A percentile compares a stretch with the other conserved stretches of the same genome.
Conservation (phyloP, 2,329 filamentous ascomycete genomes). For the Talaromyces sp. region DNA sequence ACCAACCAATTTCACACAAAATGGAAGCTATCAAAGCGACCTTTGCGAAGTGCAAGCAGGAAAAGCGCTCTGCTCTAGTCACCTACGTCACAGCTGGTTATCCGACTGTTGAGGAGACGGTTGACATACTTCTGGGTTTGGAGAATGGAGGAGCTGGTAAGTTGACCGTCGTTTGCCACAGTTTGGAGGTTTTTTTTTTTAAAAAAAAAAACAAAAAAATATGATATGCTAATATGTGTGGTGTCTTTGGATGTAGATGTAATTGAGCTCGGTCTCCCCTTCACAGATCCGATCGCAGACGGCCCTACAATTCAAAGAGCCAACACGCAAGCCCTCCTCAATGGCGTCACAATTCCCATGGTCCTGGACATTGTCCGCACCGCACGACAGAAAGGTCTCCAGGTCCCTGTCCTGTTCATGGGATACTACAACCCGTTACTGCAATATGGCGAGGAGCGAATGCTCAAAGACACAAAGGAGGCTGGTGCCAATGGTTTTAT, state of each 20-base stretch:
- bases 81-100: slow-evolving; percentile 96
- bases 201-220: too few species aligned
- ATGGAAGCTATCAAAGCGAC: slow-evolving; percentile 55
- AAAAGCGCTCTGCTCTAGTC: slow-evolving; percentile 73
- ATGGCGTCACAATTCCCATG: slow-evolving; percentile 78
- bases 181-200: neutral
- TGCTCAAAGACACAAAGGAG: slow-evolving; percentile 77
- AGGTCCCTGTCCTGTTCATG: slow-evolving; percentile 86
- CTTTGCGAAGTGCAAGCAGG: slow-evolving; percentile 56
- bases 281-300: slow-evolving; percentile 97
- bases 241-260: slow-evolving; percentile 60
- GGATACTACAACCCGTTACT: slow-evolving; percentile 98
- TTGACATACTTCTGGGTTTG: slow-evolving; percentile 80
- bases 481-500: slow-evolving; percentile 95
- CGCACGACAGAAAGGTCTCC: slow-evolving; percentile 72
- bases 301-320: slow-evolving; percentile 94
- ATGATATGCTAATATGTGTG: neutral
- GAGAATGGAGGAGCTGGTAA: slow-evolving; percentile 87
- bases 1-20: slow-evolving; percentile 20
- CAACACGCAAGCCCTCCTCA: slow-evolving; percentile 83
- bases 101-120: slow-evolving; percentile 75
- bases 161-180: slow-evolving; percentile 23
- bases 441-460: slow-evolving; percentile 86
- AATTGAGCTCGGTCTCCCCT: slow-evolving; percentile 92
- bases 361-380: slow-evolving; percentile 80